These are phyloP conservation scores for Podospora bellae-mahoneyi DNA, from an alignment of 495 filamentous ascomycete species.

Conservation along the genomic window DNA sequence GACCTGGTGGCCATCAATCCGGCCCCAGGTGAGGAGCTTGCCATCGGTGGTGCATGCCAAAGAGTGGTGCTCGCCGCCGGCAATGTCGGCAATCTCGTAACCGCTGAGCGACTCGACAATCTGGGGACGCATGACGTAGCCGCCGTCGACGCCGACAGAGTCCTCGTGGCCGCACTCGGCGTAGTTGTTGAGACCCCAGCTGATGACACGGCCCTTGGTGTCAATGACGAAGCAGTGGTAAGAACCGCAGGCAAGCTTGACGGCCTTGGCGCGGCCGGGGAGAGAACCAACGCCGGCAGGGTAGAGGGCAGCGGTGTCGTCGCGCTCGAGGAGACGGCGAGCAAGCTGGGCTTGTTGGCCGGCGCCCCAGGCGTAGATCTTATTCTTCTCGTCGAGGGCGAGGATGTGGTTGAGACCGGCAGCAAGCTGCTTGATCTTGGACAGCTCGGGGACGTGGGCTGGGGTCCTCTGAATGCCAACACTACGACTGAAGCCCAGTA, in stretches of 20 bases:
- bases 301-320: slow-evolving; percentile 53
- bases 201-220: slow-evolving; percentile 64
- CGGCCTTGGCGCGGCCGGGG: slow-evolving; percentile 53
- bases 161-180: slow-evolving; percentile 69
- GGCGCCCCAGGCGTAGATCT: slow-evolving; percentile 67
- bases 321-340: slow-evolving; percentile 62
- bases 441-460: slow-evolving; percentile 45
- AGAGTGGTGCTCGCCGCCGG: slow-evolving; percentile 68
- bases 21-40: slow-evolving; percentile 65
- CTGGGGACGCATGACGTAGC: slow-evolving; percentile 47
- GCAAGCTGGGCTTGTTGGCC: slow-evolving; percentile 76
- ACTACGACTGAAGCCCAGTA: slow-evolving; percentile 60
- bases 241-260: slow-evolving; percentile 57
- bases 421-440: slow-evolving; percentile 59
- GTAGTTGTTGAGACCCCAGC: slow-evolving; percentile 88
- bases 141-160: slow-evolving; percentile 63
- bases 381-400: slow-evolving; percentile 63
- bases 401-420: slow-evolving; percentile 69
- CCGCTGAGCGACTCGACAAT: slow-evolving; percentile 49
- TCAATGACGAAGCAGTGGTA: slow-evolving; percentile 77
- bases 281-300: slow-evolving; percentile 66
- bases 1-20: slow-evolving; percentile 60
- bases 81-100: slow-evolving; percentile 51
- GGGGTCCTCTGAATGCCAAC: slow-evolving; percentile 36
- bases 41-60: slow-evolving; percentile 60